Conservation (phyloP, 768 basidiomycete species). For the Russula foetens region DNA sequence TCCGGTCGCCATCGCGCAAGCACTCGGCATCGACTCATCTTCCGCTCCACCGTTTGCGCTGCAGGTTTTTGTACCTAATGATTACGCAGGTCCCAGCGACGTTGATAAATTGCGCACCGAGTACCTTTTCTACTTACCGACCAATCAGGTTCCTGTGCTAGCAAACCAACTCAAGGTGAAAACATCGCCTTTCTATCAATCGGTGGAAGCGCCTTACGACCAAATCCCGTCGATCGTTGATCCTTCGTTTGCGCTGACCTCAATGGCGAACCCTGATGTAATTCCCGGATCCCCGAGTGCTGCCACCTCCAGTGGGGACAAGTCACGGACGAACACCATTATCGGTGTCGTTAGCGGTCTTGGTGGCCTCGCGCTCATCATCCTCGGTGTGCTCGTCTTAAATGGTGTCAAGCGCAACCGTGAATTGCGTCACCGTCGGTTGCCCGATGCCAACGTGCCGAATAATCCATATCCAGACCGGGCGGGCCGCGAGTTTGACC, state of each 20-base stretch:
- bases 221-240: conserved; percentile 59
- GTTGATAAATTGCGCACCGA: conserved; percentile 49
- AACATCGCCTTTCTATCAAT: conserved; percentile 59
- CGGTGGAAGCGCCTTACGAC: conserved; percentile 36
- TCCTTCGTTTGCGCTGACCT: conserved; percentile 50
- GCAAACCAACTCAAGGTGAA: conserved; percentile 53
- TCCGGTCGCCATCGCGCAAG: conserved; percentile 41
- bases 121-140: conserved; percentile 65
- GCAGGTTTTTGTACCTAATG: conserved; percentile 56
- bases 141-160: conserved; percentile 45
- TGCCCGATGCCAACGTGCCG: conserved; percentile 44
- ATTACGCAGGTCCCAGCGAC: conserved; percentile 45
- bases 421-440: conserved; percentile 61
- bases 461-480: conserved; percentile 43
- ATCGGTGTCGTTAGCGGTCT: conserved; percentile 85
- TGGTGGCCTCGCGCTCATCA: conserved; percentile 67
- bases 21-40: conserved; percentile 34
- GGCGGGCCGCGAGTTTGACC: conserved; percentile 63
- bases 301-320: conserved; percentile 27
- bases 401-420: conserved; percentile 58
- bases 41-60: conserved; percentile 49
- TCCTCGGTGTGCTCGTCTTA: conserved; percentile 64
- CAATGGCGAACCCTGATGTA: conserved; percentile 34
- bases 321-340: conserved; percentile 71
- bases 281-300: conserved; percentile 10